Conservation (phyloP, 257 asterid genomes). For the Solanum megistacrolobum region DNA sequence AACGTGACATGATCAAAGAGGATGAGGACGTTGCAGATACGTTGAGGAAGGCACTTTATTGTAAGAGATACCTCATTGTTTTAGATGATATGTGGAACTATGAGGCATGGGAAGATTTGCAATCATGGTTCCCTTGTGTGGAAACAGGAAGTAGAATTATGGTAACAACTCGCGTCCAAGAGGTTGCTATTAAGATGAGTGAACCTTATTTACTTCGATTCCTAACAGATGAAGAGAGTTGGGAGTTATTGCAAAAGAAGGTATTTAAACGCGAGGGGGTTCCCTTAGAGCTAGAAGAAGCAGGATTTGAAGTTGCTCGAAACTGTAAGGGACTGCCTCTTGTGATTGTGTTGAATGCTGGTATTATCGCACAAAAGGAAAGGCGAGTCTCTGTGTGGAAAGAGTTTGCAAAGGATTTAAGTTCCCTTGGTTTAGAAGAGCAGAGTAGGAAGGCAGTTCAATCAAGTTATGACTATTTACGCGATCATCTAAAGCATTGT, state of each 20-base stretch:
- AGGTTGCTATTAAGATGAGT: background rate
- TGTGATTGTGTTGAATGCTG: background rate
- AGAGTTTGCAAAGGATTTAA: background rate
- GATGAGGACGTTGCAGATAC: background rate
- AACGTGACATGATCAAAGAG: background rate
- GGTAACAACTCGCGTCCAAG: background rate
- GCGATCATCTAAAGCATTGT: background rate
- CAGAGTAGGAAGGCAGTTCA: background rate
- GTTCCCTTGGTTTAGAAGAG: background rate
- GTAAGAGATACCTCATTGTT: background rate
- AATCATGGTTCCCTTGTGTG: background rate
- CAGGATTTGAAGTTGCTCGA: background rate
- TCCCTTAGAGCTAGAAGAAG: background rate
- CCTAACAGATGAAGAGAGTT: background rate
- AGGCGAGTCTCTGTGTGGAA: background rate
- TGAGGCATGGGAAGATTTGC: background rate
- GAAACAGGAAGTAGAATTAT: background rate
- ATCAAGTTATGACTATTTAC: background rate
- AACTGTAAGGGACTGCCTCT: constrained; percentile 3
- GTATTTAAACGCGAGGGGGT: background rate
- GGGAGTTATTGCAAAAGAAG: background rate
- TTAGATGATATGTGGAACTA: background rate
- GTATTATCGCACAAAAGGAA: background rate
- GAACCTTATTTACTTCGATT: background rate
- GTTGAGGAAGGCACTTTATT: background rate